These are phyloP conservation scores for Sphaerosporella brunnea DNA, from an alignment of 495 filamentous ascomycete species.

Conservation along the genomic window DNA sequence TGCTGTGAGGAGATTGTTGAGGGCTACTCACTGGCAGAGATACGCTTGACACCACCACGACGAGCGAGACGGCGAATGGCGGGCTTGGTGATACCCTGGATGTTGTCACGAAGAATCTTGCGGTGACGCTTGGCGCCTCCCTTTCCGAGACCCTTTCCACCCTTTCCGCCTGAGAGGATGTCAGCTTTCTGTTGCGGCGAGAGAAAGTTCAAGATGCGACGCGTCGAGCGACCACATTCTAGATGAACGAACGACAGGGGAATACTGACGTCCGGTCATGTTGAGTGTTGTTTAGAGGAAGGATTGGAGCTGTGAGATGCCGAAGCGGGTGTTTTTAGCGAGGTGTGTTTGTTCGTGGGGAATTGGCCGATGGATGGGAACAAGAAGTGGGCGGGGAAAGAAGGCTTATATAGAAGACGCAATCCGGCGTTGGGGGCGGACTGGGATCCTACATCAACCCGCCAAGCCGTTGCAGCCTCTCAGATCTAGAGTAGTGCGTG, in stretches of 20 bases:
- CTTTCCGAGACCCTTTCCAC: constrained; percentile 90
- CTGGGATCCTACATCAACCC: constrained; percentile 1
- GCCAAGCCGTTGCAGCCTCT: constrained; percentile 2
- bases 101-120: constrained; percentile 56
- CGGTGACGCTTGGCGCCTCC: constrained; percentile 82
- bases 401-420: background rate
- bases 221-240: no score
- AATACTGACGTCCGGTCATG: constrained; percentile 92
- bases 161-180: constrained; percentile 57
- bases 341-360: background rate
- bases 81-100: constrained; percentile 85
- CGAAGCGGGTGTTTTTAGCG: constrained; percentile 1
- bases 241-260: no score
- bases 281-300: constrained; percentile 27
- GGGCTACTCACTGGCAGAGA: constrained; percentile 64
- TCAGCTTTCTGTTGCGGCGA: constrained; percentile 15
- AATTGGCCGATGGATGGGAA: background rate
- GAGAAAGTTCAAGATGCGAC: background rate
- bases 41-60: constrained; percentile 99
- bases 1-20: no score
- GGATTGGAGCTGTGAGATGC: constrained; percentile 1
- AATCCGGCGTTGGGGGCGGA: constrained; percentile 2
- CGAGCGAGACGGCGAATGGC: constrained; percentile 99
- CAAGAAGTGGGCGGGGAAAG: background rate
- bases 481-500: no score